Conservation (phyloP, 331 rosid genomes). For the Malus hybrid region DNA sequence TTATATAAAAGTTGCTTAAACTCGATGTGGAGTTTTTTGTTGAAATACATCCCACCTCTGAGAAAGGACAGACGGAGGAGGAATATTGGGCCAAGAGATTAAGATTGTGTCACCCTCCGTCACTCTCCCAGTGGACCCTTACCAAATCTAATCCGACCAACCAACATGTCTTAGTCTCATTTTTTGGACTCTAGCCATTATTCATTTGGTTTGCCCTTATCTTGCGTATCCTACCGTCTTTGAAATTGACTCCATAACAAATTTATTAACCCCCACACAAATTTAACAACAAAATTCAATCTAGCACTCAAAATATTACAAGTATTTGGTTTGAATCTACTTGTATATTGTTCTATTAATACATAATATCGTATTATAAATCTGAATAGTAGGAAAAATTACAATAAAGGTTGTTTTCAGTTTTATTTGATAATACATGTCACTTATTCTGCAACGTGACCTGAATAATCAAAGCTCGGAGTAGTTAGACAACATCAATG, state of each 20-base stretch:
- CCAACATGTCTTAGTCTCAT: neutral
- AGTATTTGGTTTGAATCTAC: neutral
- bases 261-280: neutral
- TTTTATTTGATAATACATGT: no score
- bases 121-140: neutral
- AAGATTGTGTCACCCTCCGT: slow-evolving; percentile 11
- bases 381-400: no score
- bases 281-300: no score
- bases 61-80: neutral
- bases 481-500: no score
- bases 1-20: no score
- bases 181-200: neutral
- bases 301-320: neutral
- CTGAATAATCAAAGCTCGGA: no score
- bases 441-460: no score
- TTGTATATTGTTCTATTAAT: no score
- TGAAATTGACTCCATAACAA: no score
- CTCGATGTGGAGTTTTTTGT: neutral
- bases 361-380: no score
- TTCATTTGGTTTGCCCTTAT: neutral
- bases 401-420: no score
- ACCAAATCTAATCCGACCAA: slow-evolving; percentile 25
- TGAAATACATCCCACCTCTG: slow-evolving; percentile 15
- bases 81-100: slow-evolving; percentile 5
- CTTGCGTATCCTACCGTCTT: neutral